These are phyloP conservation scores for Zostera marina DNA, from an alignment of 116 monocot species.

Conservation along the genomic window DNA sequence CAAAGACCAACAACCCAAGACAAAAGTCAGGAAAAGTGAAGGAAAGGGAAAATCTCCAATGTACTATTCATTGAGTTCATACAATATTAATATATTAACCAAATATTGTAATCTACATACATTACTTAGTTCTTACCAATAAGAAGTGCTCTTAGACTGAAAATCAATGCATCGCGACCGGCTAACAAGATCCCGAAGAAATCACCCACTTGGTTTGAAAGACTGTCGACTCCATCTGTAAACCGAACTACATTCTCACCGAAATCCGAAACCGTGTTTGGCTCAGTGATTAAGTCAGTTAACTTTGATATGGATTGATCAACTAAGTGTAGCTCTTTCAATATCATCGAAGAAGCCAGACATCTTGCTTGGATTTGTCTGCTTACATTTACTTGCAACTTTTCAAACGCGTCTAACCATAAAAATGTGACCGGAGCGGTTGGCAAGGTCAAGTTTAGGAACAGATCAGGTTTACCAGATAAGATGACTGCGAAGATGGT, in stretches of 20 bases:
- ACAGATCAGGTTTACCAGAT: conserved; percentile 21
- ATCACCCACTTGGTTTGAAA: conserved; percentile 36
- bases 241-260: conserved; percentile 17
- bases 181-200: conserved; percentile 60
- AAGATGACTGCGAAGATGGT: conserved; percentile 29
- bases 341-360: neutral
- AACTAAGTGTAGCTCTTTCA: conserved; percentile 47
- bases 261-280: conserved; percentile 12
- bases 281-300: conserved; percentile 1
- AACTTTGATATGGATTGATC: conserved; percentile 20
- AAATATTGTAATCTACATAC: too few relatives aligned
- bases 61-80: too few relatives aligned
- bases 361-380: conserved; percentile 8
- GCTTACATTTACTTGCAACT: conserved; percentile 24
- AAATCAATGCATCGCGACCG: conserved; percentile 69
- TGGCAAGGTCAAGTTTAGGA: conserved; percentile 32
- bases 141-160: conserved; percentile 32
- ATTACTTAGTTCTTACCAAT: neutral
- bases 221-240: conserved; percentile 20
- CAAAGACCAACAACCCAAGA: too few relatives aligned
- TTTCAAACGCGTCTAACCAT: conserved; percentile 46
- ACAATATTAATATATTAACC: too few relatives aligned
- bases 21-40: too few relatives aligned
- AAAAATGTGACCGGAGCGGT: conserved; percentile 27
- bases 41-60: too few relatives aligned